These are phyloP conservation scores for Ceratobasidium sp. DNA, from an alignment of 1,284 basidiomycete genomes.

Conservation along the genomic window DNA sequence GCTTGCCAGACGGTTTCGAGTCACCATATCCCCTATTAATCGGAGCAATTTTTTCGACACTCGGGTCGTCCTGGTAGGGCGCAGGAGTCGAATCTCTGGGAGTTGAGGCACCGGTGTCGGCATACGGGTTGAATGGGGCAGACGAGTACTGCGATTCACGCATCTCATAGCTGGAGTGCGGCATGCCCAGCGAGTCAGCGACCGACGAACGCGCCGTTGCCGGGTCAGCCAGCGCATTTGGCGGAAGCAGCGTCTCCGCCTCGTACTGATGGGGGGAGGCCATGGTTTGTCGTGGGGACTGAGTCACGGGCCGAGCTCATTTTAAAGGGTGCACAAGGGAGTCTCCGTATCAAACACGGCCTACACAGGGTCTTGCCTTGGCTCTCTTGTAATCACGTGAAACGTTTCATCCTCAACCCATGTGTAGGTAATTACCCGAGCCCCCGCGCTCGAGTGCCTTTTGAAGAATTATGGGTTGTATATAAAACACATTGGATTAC, in stretches of 20 bases:
- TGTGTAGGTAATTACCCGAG: no score
- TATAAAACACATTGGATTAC: no score
- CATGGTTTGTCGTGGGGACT: conserved; percentile 12
- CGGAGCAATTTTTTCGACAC: not conserved
- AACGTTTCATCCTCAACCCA: no score
- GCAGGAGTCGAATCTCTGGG: not conserved
- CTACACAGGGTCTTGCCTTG: no score
- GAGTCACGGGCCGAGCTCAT: not conserved
- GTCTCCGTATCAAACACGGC: no score
- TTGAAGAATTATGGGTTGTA: no score
- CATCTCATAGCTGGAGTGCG: not conserved
- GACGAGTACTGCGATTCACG: conserved; percentile 35
- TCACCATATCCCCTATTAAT: no score
- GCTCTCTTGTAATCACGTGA: no score
- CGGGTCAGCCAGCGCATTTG: not conserved
- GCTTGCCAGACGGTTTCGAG: not conserved
- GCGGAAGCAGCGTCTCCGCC: conserved; percentile 25
- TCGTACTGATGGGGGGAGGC: conserved; percentile 29
- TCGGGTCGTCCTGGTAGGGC: not conserved
- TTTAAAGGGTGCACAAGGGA: no score
- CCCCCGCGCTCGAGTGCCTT: no score
- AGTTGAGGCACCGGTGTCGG: not conserved
- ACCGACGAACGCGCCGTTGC: conserved; percentile 17
- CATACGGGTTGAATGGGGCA: conserved; percentile 19
- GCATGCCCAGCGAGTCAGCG: conserved; percentile 21